phyloP scores from a whole-genome alignment of 345 rosid species.

The Diplotaxis tenuifolia region DNA sequence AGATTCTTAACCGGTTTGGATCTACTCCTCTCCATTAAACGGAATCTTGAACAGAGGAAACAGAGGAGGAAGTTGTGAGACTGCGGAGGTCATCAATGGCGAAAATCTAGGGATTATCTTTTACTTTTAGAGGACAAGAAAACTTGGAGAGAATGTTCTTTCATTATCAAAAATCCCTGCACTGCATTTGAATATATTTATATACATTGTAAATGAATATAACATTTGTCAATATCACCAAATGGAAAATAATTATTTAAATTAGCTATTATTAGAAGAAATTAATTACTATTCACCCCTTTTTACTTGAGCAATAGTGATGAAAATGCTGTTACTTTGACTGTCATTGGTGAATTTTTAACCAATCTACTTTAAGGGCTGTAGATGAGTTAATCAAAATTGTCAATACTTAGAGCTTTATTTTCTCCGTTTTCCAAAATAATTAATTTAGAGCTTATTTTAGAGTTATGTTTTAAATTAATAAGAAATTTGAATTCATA shows the following conservation, averaged over 20 bases:
- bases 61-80: constrained; percentile 6
- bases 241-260: background rate
- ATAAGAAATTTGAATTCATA: background rate
- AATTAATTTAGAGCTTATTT: constrained; percentile 10
- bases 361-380: background rate
- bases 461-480: constrained; percentile 8
- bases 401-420: background rate
- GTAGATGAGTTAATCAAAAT: background rate
- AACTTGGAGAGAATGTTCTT: constrained; percentile 18
- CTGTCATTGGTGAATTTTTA: background rate
- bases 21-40: constrained; percentile 35
- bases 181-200: constrained; percentile 4
- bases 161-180: constrained; percentile 2
- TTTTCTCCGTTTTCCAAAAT: background rate
- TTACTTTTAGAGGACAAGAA: background rate
- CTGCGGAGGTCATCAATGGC: constrained; percentile 14
- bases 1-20: constrained; percentile 44
- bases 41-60: background rate
- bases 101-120: constrained; percentile 12
- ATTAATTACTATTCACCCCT: background rate
- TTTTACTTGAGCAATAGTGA: background rate
- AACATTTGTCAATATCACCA: constrained; percentile 24
- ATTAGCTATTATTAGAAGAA: background rate
- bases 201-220: constrained; percentile 3
- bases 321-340: background rate